Conservation (phyloP, 1,284 basidiomycete species). For the Porogramme epimiltina region DNA sequence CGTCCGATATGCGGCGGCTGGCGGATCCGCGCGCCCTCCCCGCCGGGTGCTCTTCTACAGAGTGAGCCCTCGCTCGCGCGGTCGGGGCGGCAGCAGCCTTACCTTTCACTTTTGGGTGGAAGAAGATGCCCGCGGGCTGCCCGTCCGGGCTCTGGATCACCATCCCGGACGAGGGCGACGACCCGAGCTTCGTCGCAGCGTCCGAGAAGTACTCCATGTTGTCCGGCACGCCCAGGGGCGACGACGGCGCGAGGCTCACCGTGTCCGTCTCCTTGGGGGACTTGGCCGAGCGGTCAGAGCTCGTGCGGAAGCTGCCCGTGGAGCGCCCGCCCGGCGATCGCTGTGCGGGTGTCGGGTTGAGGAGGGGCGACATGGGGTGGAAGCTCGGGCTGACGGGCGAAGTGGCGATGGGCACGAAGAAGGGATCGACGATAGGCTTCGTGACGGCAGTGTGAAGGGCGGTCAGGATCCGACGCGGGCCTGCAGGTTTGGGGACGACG, state of each 20-base stretch:
- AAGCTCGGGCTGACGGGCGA: conserved; percentile 76
- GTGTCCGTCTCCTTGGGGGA: conserved; percentile 51
- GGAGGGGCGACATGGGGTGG: conserved; percentile 43
- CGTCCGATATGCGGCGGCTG: conserved; percentile 22
- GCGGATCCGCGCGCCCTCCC: conserved; percentile 18
- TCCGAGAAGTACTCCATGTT: conserved; percentile 89
- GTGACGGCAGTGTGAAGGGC: conserved; percentile 86
- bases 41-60: conserved; percentile 2
- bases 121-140: conserved; percentile 91
- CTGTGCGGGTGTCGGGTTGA: conserved; percentile 39
- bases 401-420: conserved; percentile 91
- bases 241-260: conserved; percentile 56
- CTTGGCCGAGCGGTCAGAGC: conserved; percentile 59
- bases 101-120: conserved; percentile 72
- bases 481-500: conserved; percentile 94
- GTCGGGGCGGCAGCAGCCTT: conserved; percentile 13
- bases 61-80: conserved; percentile 9
- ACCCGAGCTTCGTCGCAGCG: conserved; percentile 68
- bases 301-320: conserved; percentile 51
- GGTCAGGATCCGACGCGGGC: conserved; percentile 87
- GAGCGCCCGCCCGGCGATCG: conserved; percentile 45
- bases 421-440: conserved; percentile 85
- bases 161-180: conserved; percentile 83
- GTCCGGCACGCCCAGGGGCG: conserved; percentile 75
- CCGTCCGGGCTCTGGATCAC: conserved; percentile 94